Evolutionary conservation across 805 yeast species (phyloP), one percentile per base, ranked within the genome.

Genomic region (Hanseniaspora mollemarum): DNA sequence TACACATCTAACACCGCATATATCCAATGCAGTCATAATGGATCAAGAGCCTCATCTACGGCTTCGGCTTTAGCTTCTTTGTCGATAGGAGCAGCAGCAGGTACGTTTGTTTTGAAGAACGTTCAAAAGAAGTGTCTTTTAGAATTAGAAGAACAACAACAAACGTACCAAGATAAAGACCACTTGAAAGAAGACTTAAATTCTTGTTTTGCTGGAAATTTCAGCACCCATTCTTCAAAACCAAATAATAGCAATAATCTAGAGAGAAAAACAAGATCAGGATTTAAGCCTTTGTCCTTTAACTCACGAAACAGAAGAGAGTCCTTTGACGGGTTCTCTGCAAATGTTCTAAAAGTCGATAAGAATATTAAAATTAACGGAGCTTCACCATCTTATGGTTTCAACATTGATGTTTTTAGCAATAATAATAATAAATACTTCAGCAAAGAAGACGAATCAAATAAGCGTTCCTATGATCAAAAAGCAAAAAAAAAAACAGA

Each of bases 291-390:
- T 18, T 15, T 39, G 2, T 39, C 51, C 10, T 48, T 33, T 25
- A 15, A 26, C 9, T 12, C 31, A 12, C 39, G 29, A 26, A 24
- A 24, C 9, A 40, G 35, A 40, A 36, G 39, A 24, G 31, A n/a
- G 15, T 38, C 45, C 19, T 48, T 40, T 40, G 51, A 48, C 26
- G 51, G 45, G 9, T 48, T 40, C 16, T 40, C 44, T 5, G 13
- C 51, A n/a, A 48, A 48, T 33, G 38, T 48, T 40, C 35, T 40
- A n/a, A 48, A 40, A 16, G 44, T 48, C 12, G 45, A 39, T 19
- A 48, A 48, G 16, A 48, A 48, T 19, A 48, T 33, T 4, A 48
- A 19, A 29, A 9, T 33, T 1, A 48, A 48, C 24, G 50, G 50
- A 15, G 8, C 31, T 9, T 21, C 43, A 6, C 35, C 43, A 18